Evolutionary conservation across 2,329 filamentous ascomycete genomes (phyloP), one percentile per base, ranked within the genome.

Genomic region (Colletotrichum limetticola): DNA sequence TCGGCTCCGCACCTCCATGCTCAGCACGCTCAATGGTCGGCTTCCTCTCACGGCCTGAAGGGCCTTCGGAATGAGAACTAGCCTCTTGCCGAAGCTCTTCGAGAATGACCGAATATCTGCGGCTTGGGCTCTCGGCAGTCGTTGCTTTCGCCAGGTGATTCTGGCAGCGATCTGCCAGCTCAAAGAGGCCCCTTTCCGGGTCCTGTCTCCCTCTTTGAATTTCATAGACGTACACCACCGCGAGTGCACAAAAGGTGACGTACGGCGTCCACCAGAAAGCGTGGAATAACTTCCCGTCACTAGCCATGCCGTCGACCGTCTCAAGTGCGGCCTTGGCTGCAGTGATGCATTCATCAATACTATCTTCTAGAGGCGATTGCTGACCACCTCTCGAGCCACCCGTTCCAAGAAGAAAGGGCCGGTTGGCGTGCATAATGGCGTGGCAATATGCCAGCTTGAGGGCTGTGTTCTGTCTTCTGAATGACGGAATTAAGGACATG

Each of bases 241-340:
- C 86, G 0, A 90, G 81, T 1, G 88, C 87, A 72, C 86, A 89
- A 70, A 89, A 89, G 0, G 86, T 84, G 8, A 88, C 86, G 74
- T 88, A 89, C 26, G 87, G 85, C 24, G 85, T 89, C 77, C 86
- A 88, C 85, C 87, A 89, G 42, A 88, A 85, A 0, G 85, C 84
- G 65, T 86, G 83, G 61, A 75, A 74, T 5, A 75, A 19, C 0
- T 65, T 75, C 0, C 74, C 82, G 8, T 83, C 81, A 2, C 79
- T 76, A 37, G 83, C 82, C 35, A 86, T 80, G 4, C 81, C 79
- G 64, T 85, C 82, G 16, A 87, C 84, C 1, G 83, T 83, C 22
- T 85, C 81, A 0, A 88, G 80, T 1, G 86, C 84, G 0, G 79
- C 78, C 74, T 83, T 83, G 16, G 87, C 87, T 2, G 87, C 86